A percentile compares a stretch with the other conserved stretches of the same genome.
These are phyloP conservation scores for Lablab purpureus DNA, from an alignment of 306 rosid genomes.

Conservation along the genomic window DNA sequence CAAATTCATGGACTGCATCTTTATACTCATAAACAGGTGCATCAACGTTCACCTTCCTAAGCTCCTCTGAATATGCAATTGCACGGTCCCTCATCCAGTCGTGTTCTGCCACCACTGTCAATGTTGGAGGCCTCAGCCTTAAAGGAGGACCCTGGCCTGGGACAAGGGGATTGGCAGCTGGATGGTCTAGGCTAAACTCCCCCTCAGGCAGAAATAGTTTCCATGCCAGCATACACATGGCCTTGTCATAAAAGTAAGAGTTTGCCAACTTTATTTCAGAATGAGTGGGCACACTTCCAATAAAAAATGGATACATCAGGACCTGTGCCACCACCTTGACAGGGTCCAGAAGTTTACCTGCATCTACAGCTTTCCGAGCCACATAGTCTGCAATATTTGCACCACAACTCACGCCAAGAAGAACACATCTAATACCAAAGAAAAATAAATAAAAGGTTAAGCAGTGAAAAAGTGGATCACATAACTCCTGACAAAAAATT, in stretches of 20 bases:
- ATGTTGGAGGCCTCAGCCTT: constrained; percentile 91
- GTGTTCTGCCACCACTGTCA: constrained; percentile 91
- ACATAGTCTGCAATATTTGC: constrained; percentile 94
- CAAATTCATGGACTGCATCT: constrained; percentile 95
- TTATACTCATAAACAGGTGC: constrained; percentile 93
- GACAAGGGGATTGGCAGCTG: constrained; percentile 87
- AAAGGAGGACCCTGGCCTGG: constrained; percentile 79
- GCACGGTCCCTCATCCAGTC: constrained; percentile 99
- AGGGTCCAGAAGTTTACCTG: constrained; percentile 88
- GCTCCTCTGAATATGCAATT: constrained; percentile 95
- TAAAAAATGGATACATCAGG: constrained; percentile 85
- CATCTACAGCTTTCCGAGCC: constrained; percentile 91
- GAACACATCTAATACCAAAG: constrained; percentile 76
- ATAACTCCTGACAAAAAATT: neutral
- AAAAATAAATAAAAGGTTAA: constrained; percentile 34
- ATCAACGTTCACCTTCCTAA: constrained; percentile 88
- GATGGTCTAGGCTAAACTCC: constrained; percentile 88
- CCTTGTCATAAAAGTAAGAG: constrained; percentile 93
- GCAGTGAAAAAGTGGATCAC: neutral
- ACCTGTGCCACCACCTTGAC: constrained; percentile 95
- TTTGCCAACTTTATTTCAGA: constrained; percentile 94
- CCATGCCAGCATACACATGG: constrained; percentile 96
- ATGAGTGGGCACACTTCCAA: constrained; percentile 89
- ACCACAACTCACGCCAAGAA: constrained; percentile 97
- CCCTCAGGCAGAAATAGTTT: constrained; percentile 86